Base-by-base conservation (phyloP, 495 filamentous ascomycete species). In the Acidiella bohemica region DNA sequence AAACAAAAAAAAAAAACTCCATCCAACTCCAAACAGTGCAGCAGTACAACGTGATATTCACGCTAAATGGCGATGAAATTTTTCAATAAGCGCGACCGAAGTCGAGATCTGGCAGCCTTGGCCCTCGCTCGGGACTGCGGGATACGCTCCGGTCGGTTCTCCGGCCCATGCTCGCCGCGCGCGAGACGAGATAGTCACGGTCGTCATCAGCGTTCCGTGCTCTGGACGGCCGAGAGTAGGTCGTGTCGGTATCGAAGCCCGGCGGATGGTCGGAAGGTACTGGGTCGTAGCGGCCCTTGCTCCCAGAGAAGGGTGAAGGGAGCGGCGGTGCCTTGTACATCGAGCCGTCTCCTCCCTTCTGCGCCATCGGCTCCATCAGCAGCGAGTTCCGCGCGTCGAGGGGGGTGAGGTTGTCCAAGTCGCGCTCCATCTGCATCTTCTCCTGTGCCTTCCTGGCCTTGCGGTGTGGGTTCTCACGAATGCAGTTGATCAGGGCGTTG, bases 351-450 rank as follows among this genome's bases (percentile, higher is more conserved):
- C 27, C 16, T 25, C 44, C 22, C 48, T 58, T 59, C 48, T 60
- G 55, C 37, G 51, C 51, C 33, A 41, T 51, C 1, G 61, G 57
- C 30, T 61, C 53, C 53, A 87, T 78, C 29, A 97, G 75, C 6
- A 97, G 73, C 10, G 85, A 90, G 58, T 93, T 93, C 44, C 85
- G 81, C 0, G 88, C 79, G 51, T 88, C 85, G 21, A 97, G 66
- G 9, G 90, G 80, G 3, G 90, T 96, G 26, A 96, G 74, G 42
- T 79, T 77, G 59, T 93, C 87, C 26, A 84, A 67, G 51, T 90
- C 83, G 41, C 79, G 78, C 46, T 80, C 76, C 26, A 76, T 55
- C 46, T 80, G 77, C 26, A 75, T 55, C 69, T 93, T 90, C 61
- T 94, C 87, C 60, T 81, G 74, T 67, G 87, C 81, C 66, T 88